These are phyloP conservation scores for Microthyrium microscopicum DNA, from an alignment of 2,329 filamentous ascomycete genomes.

Conservation along the genomic window DNA sequence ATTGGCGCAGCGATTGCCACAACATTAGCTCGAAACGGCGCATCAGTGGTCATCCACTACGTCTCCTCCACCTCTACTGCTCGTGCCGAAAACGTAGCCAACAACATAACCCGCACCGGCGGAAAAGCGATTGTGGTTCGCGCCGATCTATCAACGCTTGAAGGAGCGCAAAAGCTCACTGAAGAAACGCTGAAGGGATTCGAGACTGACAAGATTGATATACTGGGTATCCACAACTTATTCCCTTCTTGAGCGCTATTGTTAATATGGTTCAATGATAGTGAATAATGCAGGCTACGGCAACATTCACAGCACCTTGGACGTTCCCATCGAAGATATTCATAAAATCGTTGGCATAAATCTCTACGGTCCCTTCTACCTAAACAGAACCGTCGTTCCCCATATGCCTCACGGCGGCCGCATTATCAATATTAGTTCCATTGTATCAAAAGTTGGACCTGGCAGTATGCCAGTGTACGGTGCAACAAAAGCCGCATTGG, in stretches of 20 bases:
- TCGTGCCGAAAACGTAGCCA: conserved; percentile 18
- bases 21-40: conserved; percentile 26
- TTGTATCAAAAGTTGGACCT: conserved; percentile 13
- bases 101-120: conserved; percentile 15
- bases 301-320: neutral
- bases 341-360: conserved; percentile 18
- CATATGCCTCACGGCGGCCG: conserved; percentile 22
- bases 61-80: conserved; percentile 19
- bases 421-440: conserved; percentile 19
- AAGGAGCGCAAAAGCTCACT: conserved; percentile 14
- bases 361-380: conserved; percentile 20
- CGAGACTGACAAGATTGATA: conserved; percentile 22
- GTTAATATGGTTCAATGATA: too few species aligned
- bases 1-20: conserved; percentile 27
- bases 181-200: conserved; percentile 21
- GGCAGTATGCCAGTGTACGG: conserved; percentile 5
- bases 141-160: conserved; percentile 13
- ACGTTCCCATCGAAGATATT: neutral
- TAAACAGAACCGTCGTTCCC: conserved; percentile 18
- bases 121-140: conserved; percentile 18
- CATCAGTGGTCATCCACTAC: conserved; percentile 24
- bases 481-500: conserved; percentile 5
- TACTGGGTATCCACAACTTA: conserved; percentile 23
- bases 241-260: too few species aligned
- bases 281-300: conserved; percentile 2